Percentiles rank a stretch among this genome's conserved stretches.
These are phyloP conservation scores for Dysphania ambrosioides DNA, from an alignment of 148 eudicot genomes.

Conservation along the genomic window DNA sequence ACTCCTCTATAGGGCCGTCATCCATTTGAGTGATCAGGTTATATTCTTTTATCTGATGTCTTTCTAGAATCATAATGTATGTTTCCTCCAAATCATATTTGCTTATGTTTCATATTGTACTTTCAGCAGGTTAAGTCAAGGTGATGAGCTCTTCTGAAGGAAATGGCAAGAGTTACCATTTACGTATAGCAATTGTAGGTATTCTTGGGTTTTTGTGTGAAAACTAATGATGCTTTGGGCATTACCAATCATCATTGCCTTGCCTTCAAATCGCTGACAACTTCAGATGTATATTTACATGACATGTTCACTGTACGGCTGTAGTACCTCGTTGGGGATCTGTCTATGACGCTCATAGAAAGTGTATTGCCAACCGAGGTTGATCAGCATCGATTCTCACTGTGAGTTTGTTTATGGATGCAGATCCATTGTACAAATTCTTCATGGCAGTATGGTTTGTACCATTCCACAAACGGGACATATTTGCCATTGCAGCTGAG, in stretches of 20 bases:
- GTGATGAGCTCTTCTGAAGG: constrained; percentile 2
- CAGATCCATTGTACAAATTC: constrained; percentile 8
- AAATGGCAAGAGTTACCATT: constrained; percentile 10
- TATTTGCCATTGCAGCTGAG: constrained; percentile 7
- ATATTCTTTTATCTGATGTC: not conserved
- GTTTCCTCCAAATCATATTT: not conserved
- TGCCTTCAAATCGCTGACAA: constrained; percentile 9
- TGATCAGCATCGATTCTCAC: constrained; percentile 5
- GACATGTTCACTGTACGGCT: constrained; percentile 13
- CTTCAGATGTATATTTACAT: constrained; percentile 29
- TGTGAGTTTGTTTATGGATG: constrained; percentile 6
- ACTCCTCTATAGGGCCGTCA: constrained; percentile 67
- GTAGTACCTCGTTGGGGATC: constrained; percentile 7
- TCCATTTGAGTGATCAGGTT: constrained; percentile 47
- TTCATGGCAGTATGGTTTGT: constrained; percentile 9
- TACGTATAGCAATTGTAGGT: constrained; percentile 13
- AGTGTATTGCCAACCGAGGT: constrained; percentile 12
- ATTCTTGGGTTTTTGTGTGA: constrained; percentile 1
- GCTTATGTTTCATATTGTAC: not conserved
- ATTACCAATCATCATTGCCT: not conserved
- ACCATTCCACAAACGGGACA: constrained; percentile 7
- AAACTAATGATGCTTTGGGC: constrained; percentile 22
- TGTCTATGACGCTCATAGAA: constrained; percentile 12
- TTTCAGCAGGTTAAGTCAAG: constrained; percentile 16
- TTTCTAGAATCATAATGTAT: not conserved